Base-by-base conservation (phyloP, 306 rosid species). In the Lathyrus sativus region DNA sequence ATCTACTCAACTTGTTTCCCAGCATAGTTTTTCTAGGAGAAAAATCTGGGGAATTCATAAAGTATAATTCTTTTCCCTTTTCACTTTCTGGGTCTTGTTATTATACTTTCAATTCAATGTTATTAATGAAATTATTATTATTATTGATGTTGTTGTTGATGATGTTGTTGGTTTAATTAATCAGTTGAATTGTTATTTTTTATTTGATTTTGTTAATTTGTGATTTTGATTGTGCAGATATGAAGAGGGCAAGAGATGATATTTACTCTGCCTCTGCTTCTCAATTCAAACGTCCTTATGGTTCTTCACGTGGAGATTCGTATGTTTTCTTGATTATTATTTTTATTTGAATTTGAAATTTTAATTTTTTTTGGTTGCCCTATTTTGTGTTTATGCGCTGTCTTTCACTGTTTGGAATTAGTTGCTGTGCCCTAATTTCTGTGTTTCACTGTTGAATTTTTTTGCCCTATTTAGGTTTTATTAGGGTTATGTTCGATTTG, bases 201-300 rank as follows among this genome's bases (percentile, higher is more conserved):
- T 29, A 35, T 65, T 77, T 74, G 64, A 26, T 41, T 58, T 11
- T 22, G 26, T 7, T 42, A 35, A 35, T 35, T 35, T 63, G 9
- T 73, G 43, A 12, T 56, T 55, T 70, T 57, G 41, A 18, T 51
- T 63, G 31, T 62, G 68, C 78, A 84, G 80, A 44, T 70, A 88
- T 88, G 95, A 86, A 86, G 86, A 80, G 95, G 74, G 72, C 74
- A 18, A 78, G 86, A 75, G 96, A 90, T 50, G 91, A 87, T 69
- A 71, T 78, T 9, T 82, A 51, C 75, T 77, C 80, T 54, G 85
- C 78, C 62, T 75, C 80, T 54, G 85, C 78, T 62, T 75, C 91
- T 70, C 89, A 82, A 80, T 80, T 85, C 51, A 90, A 87, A 62
- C 86, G 91, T 6, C 91, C 95, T 39, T 74, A 79, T 65, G 65